A percentile compares a stretch with the other conserved stretches of the same genome.
phyloP scores from a whole-genome alignment of 2,329 filamentous ascomycete genomes.

The Plenodomus lindquistii region DNA sequence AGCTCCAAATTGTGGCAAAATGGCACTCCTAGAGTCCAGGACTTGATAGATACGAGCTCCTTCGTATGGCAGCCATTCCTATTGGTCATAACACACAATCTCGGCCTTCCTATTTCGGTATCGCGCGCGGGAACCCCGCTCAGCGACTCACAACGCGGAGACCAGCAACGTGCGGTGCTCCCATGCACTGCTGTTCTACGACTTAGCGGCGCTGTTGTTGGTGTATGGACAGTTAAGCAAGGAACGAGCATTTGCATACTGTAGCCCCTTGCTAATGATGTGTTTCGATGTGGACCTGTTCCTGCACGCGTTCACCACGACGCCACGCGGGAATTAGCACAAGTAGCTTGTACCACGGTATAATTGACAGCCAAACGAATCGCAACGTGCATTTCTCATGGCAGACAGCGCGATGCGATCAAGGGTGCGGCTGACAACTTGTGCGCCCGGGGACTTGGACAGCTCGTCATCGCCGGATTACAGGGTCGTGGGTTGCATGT shows the following conservation, averaged over 20 bases:
- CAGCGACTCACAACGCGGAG: conserved; percentile 19
- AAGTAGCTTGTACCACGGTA: background rate
- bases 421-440: background rate
- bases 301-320: conserved; percentile 6
- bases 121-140: conserved; percentile 5
- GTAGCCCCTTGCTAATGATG: conserved; percentile 3
- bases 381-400: conserved; percentile 14
- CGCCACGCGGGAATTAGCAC: conserved; percentile 6
- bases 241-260: too few relatives aligned
- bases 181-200: background rate
- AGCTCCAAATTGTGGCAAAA: too few relatives aligned
- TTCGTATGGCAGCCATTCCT: too few relatives aligned
- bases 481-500: too few relatives aligned
- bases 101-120: conserved; percentile 13
- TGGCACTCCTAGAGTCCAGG: too few relatives aligned
- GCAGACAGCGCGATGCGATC: too few relatives aligned
- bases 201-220: conserved; percentile 9
- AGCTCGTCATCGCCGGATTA: too few relatives aligned
- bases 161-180: conserved; percentile 18
- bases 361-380: conserved; percentile 18
- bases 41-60: too few relatives aligned
- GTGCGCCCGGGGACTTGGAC: conserved; percentile 8
- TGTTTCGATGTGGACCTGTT: conserved; percentile 11
- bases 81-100: too few relatives aligned
- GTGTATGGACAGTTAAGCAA: too few relatives aligned